Base-by-base conservation (phyloP, 2,329 filamentous ascomycete species). In the Dichotomopilus funicola region DNA sequence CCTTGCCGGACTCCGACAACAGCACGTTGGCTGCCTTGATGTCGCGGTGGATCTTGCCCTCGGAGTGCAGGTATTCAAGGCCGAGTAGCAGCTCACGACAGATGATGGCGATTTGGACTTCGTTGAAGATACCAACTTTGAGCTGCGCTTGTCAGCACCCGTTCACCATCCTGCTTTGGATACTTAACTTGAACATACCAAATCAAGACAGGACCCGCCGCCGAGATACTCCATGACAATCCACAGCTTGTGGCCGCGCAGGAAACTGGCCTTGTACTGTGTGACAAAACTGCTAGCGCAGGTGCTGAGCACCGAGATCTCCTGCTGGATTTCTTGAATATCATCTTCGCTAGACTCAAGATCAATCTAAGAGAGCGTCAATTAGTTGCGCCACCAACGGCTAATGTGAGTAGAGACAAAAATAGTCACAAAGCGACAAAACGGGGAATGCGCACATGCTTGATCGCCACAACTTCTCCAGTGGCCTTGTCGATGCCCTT, bases 141-240 rank as follows among this genome's bases (percentile, higher is more conserved):
- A 97, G 78, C 89, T 94, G 66, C 13, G 31, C 55, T 44, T 49
- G 68, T 75, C 64, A 73, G 72, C 58, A 19, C 27, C 34, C 8
- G 11, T n/a, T 33, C 7, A 40, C 41, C 31, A 12, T 19, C 19
- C 19, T 27, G 19, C 19, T 33, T 6, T 48, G 12, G 43, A 37
- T 12, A 34, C 37, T 11, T 19, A 42, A 31, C 54, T 19, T 40
- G 37, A 41, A 60, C 78, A 65, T 81, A 95, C 89, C 77, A 99
- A 72, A 70, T 99, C 94, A 62, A 96, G 79, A 70, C 94, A 96
- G 13, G 94, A 97, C 42, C 94, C 94, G 61, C 94, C 94, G 5
- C 94, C 94, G 9, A 99, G 77, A 68, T 88, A 99, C 72, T 99
- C 94, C 94, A 99, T 99, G 56, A 97, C 90, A 68, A 99, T 99